Evolutionary conservation across 331 rosid genomes (phyloP).

Genomic region (Prunus yedoensis): DNA sequence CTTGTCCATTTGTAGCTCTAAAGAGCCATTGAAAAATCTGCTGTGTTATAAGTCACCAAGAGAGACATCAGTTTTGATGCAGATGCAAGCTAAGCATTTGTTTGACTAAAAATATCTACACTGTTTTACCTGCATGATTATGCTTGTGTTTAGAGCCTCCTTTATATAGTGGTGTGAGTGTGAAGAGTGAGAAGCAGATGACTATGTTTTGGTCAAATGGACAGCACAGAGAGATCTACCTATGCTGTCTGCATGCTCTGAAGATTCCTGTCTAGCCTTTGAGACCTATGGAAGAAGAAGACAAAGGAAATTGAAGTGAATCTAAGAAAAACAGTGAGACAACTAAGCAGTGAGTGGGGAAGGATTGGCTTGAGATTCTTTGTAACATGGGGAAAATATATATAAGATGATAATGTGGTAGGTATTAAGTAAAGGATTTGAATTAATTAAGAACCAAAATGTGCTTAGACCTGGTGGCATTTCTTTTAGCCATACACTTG

Average conservation of each 20-base stretch:
- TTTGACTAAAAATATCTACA: conserved; percentile 27
- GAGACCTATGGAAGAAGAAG: conserved; percentile 52
- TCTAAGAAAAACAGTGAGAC: conserved; percentile 75
- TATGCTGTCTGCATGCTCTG: conserved; percentile 53
- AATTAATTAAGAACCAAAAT: conserved; percentile 17
- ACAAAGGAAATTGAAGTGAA: conserved; percentile 59
- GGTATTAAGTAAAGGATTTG: conserved; percentile 11
- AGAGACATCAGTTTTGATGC: conserved; percentile 34
- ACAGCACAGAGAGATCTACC: conserved; percentile 66
- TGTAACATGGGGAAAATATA: conserved; percentile 54
- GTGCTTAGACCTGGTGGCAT: conserved; percentile 46
- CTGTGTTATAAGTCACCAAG: conserved; percentile 41
- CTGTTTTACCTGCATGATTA: conserved; percentile 59
- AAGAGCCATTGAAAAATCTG: conserved; percentile 67
- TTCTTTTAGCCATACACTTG: conserved; percentile 53
- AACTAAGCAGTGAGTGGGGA: conserved; percentile 71
- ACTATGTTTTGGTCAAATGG: conserved; percentile 69
- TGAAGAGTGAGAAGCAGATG: conserved; percentile 28
- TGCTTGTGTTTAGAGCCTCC: conserved; percentile 29
- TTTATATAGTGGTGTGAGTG: conserved; percentile 34
- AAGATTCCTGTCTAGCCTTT: conserved; percentile 69
- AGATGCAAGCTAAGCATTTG: conserved; percentile 26
- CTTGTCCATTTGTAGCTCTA: conserved; percentile 40
- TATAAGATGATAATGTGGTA: conserved; percentile 44
- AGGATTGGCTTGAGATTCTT: conserved; percentile 63